phyloP scores from a whole-genome alignment of 495 filamentous ascomycete species.

The Talaromyces thailandensis region DNA sequence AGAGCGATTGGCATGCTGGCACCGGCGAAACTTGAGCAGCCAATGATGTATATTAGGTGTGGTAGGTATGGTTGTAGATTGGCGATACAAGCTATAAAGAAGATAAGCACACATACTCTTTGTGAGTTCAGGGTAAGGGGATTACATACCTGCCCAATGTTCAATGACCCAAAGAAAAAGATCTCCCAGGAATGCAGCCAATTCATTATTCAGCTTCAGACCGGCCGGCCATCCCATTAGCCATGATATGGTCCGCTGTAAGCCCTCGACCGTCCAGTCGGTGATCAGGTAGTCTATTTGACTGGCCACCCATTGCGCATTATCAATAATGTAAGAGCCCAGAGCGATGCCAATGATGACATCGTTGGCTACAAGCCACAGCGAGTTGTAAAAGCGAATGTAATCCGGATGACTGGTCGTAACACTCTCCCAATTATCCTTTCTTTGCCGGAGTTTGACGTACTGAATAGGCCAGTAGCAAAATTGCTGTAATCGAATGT shows the following conservation, averaged over 20 bases:
- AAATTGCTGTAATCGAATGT: slow-evolving; percentile 96
- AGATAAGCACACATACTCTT: slow-evolving; percentile 10
- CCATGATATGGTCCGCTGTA: slow-evolving; percentile 88
- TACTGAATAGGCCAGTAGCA: slow-evolving; percentile 99
- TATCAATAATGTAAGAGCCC: slow-evolving; percentile 95
- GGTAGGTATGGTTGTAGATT: slow-evolving; percentile 73
- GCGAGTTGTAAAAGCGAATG: slow-evolving; percentile 96
- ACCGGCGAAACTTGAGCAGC: slow-evolving; percentile 88
- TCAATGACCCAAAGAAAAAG: slow-evolving; percentile 97
- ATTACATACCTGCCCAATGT: slow-evolving; percentile 73
- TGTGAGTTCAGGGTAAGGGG: neutral
- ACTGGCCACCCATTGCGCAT: slow-evolving; percentile 73
- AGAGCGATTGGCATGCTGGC: slow-evolving; percentile 96
- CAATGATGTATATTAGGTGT: slow-evolving; percentile 83
- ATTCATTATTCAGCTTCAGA: slow-evolving; percentile 90
- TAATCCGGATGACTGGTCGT: slow-evolving; percentile 96
- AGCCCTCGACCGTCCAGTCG: slow-evolving; percentile 78
- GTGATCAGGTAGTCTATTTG: slow-evolving; percentile 72
- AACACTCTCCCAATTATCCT: slow-evolving; percentile 90
- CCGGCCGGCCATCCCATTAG: slow-evolving; percentile 98
- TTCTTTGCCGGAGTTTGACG: slow-evolving; percentile 75
- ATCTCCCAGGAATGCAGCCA: slow-evolving; percentile 87
- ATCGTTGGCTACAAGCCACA: slow-evolving; percentile 98
- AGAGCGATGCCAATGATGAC: slow-evolving; percentile 97
- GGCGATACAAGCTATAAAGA: slow-evolving; percentile 54